A percentile compares a stretch with the other conserved stretches of the same genome.
Conservation (phyloP, 176 grass and related monocot species). For the Chrysopogon serrulatus region DNA sequence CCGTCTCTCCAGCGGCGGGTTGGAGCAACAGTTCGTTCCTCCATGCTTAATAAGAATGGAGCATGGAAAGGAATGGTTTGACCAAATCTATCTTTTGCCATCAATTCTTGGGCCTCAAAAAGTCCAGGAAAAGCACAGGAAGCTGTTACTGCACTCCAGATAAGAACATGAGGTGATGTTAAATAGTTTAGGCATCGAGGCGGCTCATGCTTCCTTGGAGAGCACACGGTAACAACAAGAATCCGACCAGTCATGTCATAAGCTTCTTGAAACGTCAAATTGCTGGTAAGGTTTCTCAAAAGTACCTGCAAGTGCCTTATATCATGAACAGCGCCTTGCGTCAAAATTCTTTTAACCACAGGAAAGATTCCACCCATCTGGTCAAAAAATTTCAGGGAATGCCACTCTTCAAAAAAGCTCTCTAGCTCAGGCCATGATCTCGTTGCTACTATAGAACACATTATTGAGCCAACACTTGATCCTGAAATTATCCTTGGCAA, state of each 20-base stretch:
- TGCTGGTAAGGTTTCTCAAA: constrained; percentile 80
- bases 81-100: constrained; percentile 94
- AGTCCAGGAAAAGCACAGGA: constrained; percentile 94
- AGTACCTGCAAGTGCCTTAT: constrained; percentile 72
- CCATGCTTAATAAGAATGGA: constrained; percentile 47
- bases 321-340: constrained; percentile 76
- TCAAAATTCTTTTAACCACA: constrained; percentile 81
- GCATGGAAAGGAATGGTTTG: constrained; percentile 88
- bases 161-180: constrained; percentile 91
- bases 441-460: constrained; percentile 81
- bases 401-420: constrained; percentile 94
- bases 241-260: constrained; percentile 89
- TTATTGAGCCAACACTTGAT: constrained; percentile 85
- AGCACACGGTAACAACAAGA: constrained; percentile 85
- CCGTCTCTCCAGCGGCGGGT: constrained; percentile 84
- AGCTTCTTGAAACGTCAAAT: constrained; percentile 98
- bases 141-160: constrained; percentile 93
- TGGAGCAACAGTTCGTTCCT: constrained; percentile 40
- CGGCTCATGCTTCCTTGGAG: constrained; percentile 84
- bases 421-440: constrained; percentile 83
- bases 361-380: constrained; percentile 85
- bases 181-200: constrained; percentile 90
- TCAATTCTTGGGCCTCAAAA: constrained; percentile 93
- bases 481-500: constrained; percentile 86
- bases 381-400: constrained; percentile 90